phyloP scores from a whole-genome alignment of 2,329 filamentous ascomycete species.

The Diplodia corticola region DNA sequence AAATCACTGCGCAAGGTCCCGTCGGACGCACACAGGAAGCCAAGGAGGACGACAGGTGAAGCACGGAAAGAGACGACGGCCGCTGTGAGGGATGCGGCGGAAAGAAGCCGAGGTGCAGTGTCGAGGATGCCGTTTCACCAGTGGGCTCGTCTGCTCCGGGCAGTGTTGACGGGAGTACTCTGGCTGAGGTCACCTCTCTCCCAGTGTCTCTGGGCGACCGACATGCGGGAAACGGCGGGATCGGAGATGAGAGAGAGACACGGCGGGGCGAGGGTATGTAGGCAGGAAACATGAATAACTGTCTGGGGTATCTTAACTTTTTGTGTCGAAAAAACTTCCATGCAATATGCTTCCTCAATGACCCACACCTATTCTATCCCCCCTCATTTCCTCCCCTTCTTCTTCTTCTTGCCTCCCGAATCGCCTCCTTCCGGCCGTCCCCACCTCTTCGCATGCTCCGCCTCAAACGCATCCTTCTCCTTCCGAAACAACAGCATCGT shows the following conservation, averaged over 20 bases:
- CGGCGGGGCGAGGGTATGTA: neutral
- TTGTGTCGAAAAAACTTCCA: neutral
- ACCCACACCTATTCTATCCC: neutral
- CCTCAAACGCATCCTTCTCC: slow-evolving; percentile 82
- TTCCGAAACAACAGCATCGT: slow-evolving; percentile 86
- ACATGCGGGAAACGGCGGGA: neutral
- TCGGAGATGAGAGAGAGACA: neutral
- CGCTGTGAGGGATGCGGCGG: neutral
- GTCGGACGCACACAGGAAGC: neutral
- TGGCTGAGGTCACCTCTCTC: neutral
- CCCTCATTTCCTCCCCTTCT: slow-evolving; percentile 40
- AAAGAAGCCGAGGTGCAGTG: neutral
- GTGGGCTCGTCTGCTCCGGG: neutral
- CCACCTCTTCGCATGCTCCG: slow-evolving; percentile 70
- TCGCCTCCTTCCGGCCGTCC: slow-evolving; percentile 29
- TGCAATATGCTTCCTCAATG: neutral
- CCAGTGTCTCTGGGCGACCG: neutral
- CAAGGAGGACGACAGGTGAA: neutral
- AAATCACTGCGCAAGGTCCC: neutral
- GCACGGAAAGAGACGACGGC: neutral
- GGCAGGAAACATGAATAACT: slow-evolving; percentile 9
- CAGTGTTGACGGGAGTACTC: neutral
- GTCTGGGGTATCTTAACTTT: slow-evolving; percentile 17
- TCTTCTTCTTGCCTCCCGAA: slow-evolving; percentile 33
- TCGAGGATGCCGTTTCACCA: neutral